Base-by-base conservation (phyloP, 2,329 filamentous ascomycete species). In the Ascomycota sp. region DNA sequence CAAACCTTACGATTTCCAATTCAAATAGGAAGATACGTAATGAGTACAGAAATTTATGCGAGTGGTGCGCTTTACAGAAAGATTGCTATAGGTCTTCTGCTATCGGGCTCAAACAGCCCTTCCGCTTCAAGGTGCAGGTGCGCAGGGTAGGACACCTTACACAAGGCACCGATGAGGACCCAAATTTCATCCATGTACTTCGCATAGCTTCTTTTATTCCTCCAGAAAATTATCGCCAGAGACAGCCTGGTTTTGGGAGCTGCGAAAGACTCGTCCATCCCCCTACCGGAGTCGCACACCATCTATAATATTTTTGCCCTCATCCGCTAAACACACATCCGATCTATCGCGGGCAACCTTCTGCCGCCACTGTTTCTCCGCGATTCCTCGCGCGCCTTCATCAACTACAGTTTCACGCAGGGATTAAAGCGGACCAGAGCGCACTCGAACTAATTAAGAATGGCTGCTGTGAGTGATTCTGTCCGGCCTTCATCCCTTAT, bases 381-480 rank as follows among this genome's bases (percentile, higher is more conserved):
- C 19, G 20, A 30, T 27, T 31, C 24, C 23, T 25, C 26, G 30
- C 31, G 28, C 26, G 12, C 12, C 30, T 27, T 4, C 28, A 31
- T 21, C 21, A 23, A 32, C 34, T n/a, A 32, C 30, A 30, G 11
- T 30, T 33, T 26, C 30, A 30, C 27, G 27, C 23, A 9, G 30
- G 28, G 23, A 29, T 29, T n/a, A n/a, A n/a, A n/a, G n/a, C n/a
- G n/a, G n/a, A n/a, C 30, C 30, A 25, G 35, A 37, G 35, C 38
- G 33, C 36, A 35, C 36, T 33, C 35, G 42, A 42, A 44, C 44
- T 40, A 41, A 39, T 41, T 43, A 47, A 55, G 51, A 50, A 55
- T 55, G 52, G 52, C 52, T 51, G 48, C 52, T 50, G 52, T 55
- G 48, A 52, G 52, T 55, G 34, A 33, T 36, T 32, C 29, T 25